Evolutionary conservation across 495 filamentous ascomycete species (phyloP).

Genomic region (Parathielavia appendiculata): DNA sequence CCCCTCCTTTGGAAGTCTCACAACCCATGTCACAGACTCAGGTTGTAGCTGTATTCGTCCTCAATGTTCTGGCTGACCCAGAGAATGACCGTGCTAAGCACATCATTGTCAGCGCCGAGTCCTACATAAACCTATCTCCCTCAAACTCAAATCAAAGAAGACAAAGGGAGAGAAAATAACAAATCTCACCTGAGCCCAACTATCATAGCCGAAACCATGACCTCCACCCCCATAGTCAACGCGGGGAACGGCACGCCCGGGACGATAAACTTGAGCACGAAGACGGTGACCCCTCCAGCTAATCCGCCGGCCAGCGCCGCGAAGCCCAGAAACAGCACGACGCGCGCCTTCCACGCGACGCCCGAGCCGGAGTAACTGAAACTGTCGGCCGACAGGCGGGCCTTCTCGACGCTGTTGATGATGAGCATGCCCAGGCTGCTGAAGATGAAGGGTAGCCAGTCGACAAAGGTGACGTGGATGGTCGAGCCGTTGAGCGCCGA

Average conservation of each 20-base stretch:
- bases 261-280: constrained; percentile 90
- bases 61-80: constrained; percentile 99
- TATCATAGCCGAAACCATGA: constrained; percentile 79
- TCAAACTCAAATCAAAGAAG: not conserved
- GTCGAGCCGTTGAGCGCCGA: constrained; percentile 69
- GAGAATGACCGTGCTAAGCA: constrained; percentile 71
- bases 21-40: constrained; percentile 60
- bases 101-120: constrained; percentile 10
- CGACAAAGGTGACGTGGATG: constrained; percentile 90
- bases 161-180: not conserved
- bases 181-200: constrained; percentile 57
- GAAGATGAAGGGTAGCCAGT: constrained; percentile 98
- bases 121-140: not conserved
- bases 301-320: constrained; percentile 90
- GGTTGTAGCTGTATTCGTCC: constrained; percentile 95
- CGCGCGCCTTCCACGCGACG: constrained; percentile 92
- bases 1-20: not conserved
- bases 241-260: constrained; percentile 73
- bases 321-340: constrained; percentile 95
- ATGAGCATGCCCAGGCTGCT: constrained; percentile 91
- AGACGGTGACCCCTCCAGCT: constrained; percentile 82
- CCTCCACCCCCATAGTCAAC: constrained; percentile 88
- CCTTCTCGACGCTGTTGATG: constrained; percentile 98
- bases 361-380: constrained; percentile 81
- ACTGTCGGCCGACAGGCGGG: constrained; percentile 73